phyloP scores from a whole-genome alignment of 306 rosid genomes.

The Dalbergia cochinchinensis region DNA sequence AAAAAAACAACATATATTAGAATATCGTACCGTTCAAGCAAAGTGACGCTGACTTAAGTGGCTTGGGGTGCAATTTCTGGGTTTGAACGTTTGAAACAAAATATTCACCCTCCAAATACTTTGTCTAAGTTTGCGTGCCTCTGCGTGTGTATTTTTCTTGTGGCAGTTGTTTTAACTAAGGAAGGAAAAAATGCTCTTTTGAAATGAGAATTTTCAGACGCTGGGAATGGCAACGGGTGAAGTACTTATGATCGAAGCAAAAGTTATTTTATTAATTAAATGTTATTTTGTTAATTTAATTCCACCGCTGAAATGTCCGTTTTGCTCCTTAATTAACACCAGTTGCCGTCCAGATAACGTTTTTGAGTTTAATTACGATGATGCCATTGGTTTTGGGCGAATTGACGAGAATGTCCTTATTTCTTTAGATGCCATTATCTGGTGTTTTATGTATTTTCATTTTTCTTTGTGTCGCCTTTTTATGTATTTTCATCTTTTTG shows the following conservation, averaged over 20 bases:
- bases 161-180: neutral
- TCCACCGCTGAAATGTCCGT: slow-evolving; percentile 11
- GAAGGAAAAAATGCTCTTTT: neutral
- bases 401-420: slow-evolving; percentile 46
- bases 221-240: slow-evolving; percentile 5
- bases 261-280: slow-evolving; percentile 21
- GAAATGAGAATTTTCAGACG: neutral
- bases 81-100: neutral
- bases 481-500: too few species aligned
- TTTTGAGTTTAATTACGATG: neutral
- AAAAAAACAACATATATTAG: neutral
- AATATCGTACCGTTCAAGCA: slow-evolving; percentile 45
- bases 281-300: slow-evolving; percentile 20
- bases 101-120: neutral
- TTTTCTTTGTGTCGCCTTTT: too few species aligned
- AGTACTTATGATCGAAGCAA: slow-evolving; percentile 28
- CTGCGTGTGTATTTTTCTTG: neutral
- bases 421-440: neutral
- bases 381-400: neutral
- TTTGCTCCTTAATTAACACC: slow-evolving; percentile 11
- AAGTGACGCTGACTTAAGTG: slow-evolving; percentile 2
- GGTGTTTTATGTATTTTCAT: too few species aligned
- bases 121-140: neutral
- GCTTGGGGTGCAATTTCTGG: neutral
- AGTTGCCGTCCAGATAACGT: neutral